These are phyloP conservation scores for Diaporthe citri DNA, from an alignment of 2,329 filamentous ascomycete genomes.

Conservation along the genomic window DNA sequence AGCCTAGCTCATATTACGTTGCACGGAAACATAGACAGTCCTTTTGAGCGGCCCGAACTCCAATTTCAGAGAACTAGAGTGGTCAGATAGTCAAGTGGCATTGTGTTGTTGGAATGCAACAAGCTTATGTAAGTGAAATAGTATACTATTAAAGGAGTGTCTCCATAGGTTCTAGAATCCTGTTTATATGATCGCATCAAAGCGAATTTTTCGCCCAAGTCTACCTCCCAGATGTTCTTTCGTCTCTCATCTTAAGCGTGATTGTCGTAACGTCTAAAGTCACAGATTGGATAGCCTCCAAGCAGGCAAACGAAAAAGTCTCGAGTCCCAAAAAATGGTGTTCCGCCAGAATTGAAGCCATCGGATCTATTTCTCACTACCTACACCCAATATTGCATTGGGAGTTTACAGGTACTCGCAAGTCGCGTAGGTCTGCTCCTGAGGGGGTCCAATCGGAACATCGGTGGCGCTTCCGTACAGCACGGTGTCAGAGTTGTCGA, in stretches of 20 bases:
- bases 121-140: not conserved
- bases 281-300: conserved; percentile 20
- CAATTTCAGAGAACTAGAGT: not conserved
- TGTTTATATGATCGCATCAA: not conserved
- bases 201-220: not conserved
- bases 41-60: no score
- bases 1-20: not conserved
- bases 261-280: conserved; percentile 12
- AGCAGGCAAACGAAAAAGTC: not conserved
- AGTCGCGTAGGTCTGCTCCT: conserved; percentile 36
- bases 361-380: not conserved
- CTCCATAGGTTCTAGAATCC: not conserved
- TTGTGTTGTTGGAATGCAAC: not conserved
- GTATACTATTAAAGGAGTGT: conserved; percentile 14
- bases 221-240: conserved; percentile 4
- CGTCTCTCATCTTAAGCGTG: not conserved
- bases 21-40: no score
- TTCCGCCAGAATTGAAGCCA: not conserved
- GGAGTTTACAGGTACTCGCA: conserved; percentile 25
- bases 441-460: conserved; percentile 40
- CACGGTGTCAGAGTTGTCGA: conserved; percentile 38
- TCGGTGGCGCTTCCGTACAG: conserved; percentile 32
- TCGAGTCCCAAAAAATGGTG: not conserved
- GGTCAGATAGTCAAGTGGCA: not conserved
- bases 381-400: not conserved